These are phyloP conservation scores for Rhodamnia argentea DNA, from an alignment of 345 rosid species.

Conservation along the genomic window DNA sequence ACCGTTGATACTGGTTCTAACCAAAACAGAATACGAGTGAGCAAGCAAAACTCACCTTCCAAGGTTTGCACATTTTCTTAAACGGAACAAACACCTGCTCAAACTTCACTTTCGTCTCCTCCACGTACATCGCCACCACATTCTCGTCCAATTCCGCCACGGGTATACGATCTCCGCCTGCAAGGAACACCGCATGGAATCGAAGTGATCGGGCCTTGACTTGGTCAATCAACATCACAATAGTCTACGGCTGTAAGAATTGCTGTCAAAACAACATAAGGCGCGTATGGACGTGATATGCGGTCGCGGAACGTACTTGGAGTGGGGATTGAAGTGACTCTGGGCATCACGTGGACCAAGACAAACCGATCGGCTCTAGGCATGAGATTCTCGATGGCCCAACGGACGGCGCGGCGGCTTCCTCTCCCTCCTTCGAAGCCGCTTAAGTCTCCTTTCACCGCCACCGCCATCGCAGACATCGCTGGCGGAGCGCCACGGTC, in stretches of 20 bases:
- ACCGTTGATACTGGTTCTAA: neutral
- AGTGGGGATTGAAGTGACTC: slow-evolving; percentile 49
- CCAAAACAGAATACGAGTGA: neutral
- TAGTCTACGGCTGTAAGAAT: neutral
- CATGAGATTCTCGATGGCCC: slow-evolving; percentile 56
- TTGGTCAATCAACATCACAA: neutral
- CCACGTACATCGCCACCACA: slow-evolving; percentile 49
- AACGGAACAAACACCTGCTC: slow-evolving; percentile 47
- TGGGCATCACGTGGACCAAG: slow-evolving; percentile 70
- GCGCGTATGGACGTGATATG: neutral
- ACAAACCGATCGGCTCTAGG: slow-evolving; percentile 40
- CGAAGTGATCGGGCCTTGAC: neutral
- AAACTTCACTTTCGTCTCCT: slow-evolving; percentile 39
- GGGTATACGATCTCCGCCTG: slow-evolving; percentile 59
- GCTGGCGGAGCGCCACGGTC: neutral
- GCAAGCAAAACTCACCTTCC: slow-evolving; percentile 14
- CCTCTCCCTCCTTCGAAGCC: slow-evolving; percentile 37
- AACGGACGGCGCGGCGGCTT: slow-evolving; percentile 71
- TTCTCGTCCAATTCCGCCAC: slow-evolving; percentile 55
- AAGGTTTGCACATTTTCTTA: slow-evolving; percentile 34
- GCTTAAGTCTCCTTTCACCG: slow-evolving; percentile 48
- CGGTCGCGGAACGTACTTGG: slow-evolving; percentile 38
- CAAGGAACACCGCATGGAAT: neutral
- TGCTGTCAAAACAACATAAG: neutral
- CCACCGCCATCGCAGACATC: slow-evolving; percentile 12